Percentiles rank a stretch among this genome's conserved stretches.
Evolutionary conservation across 73 alveolate species (phyloP).

Genomic region (Paramecium sonneborni): DNA sequence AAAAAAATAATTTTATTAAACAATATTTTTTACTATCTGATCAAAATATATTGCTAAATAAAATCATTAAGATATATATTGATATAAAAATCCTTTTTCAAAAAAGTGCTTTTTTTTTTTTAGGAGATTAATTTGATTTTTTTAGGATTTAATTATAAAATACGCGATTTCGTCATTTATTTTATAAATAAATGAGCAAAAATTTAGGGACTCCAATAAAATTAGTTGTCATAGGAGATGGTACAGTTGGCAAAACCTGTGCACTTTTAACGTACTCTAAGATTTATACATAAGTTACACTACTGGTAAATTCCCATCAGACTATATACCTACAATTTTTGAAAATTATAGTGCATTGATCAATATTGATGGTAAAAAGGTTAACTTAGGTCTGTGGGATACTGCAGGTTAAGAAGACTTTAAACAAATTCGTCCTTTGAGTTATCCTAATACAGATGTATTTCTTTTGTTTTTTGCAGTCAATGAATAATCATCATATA

Average conservation of each 20-base stretch:
- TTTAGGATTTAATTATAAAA: too few species aligned
- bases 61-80: too few species aligned
- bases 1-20: too few species aligned
- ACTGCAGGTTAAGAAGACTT: slow-evolving; percentile 84
- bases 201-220: background rate
- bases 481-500: slow-evolving; percentile 65
- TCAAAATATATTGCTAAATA: too few species aligned
- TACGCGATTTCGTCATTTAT: too few species aligned
- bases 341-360: slow-evolving; percentile 70
- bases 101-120: too few species aligned
- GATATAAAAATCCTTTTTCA: too few species aligned
- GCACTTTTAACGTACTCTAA: background rate
- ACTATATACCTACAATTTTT: slow-evolving; percentile 74
- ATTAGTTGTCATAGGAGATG: slow-evolving; percentile 60
- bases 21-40: too few species aligned
- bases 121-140: too few species aligned
- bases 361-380: slow-evolving; percentile 61
- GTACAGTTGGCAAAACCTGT: slow-evolving; percentile 52
- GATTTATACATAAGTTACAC: slow-evolving; percentile 46
- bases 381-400: slow-evolving; percentile 80
- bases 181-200: too few species aligned
- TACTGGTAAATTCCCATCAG: slow-evolving; percentile 68
- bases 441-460: slow-evolving; percentile 75
- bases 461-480: slow-evolving; percentile 74
- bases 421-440: slow-evolving; percentile 72